Evolutionary conservation across 805 yeast species (phyloP).

Genomic region (Peterozyma xylosa): DNA sequence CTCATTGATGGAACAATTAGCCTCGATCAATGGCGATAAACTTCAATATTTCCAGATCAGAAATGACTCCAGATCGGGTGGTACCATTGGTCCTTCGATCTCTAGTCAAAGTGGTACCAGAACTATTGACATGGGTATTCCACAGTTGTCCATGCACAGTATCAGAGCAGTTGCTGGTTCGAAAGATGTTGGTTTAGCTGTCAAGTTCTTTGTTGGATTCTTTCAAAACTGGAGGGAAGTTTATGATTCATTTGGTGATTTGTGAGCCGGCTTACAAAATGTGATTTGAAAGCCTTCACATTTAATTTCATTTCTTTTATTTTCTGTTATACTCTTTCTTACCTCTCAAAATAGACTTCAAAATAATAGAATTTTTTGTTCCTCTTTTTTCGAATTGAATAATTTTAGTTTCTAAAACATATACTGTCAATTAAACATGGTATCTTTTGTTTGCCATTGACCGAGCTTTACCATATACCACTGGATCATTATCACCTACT

Average conservation of each 20-base stretch:
- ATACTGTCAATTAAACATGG: too few relatives aligned
- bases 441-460: too few relatives aligned
- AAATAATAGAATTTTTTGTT: not conserved
- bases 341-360: not conserved
- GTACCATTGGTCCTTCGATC: slow-evolving; percentile 77
- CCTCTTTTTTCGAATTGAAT: too few relatives aligned
- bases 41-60: slow-evolving; percentile 82
- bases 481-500: too few relatives aligned
- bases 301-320: slow-evolving; percentile 12
- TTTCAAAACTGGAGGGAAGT: slow-evolving; percentile 59
- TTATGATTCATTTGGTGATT: slow-evolving; percentile 36
- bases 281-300: not conserved
- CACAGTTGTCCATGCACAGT: slow-evolving; percentile 83
- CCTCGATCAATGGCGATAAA: slow-evolving; percentile 52
- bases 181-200: slow-evolving; percentile 68
- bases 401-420: too few relatives aligned
- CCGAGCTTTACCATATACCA: too few relatives aligned
- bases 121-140: slow-evolving; percentile 75
- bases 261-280: not conserved
- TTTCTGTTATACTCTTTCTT: slow-evolving; percentile 13
- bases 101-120: slow-evolving; percentile 62
- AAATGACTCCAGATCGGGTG: slow-evolving; percentile 81
- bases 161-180: slow-evolving; percentile 78
- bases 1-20: slow-evolving; percentile 65
- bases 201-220: slow-evolving; percentile 65